phyloP scores from a whole-genome alignment of 805 yeast species.

The Kluyveromyces lactis region DNA sequence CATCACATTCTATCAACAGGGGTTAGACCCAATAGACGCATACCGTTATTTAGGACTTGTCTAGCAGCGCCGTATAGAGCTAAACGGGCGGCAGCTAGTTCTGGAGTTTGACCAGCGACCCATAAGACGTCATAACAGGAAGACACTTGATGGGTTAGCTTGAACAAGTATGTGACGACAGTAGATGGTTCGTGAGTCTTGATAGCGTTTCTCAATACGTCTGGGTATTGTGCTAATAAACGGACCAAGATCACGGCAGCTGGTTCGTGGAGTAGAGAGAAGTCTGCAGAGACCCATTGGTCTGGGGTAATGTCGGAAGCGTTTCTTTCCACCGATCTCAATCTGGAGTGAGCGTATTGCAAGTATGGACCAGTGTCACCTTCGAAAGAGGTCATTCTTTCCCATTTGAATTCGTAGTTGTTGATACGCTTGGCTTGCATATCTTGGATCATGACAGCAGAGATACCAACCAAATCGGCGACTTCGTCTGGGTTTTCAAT shows the following conservation, averaged over 20 bases:
- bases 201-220: constrained; percentile 71
- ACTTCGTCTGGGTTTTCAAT: constrained; percentile 89
- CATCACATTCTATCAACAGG: constrained; percentile 99
- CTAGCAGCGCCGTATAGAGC: constrained; percentile 87
- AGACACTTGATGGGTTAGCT: constrained; percentile 85
- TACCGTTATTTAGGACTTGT: constrained; percentile 83
- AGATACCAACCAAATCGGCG: constrained; percentile 91
- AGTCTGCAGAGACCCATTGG: constrained; percentile 43
- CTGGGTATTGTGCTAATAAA: constrained; percentile 83
- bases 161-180: constrained; percentile 86
- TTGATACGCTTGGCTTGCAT: constrained; percentile 96
- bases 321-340: constrained; percentile 89
- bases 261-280: constrained; percentile 57
- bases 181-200: constrained; percentile 90
- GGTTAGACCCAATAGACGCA: constrained; percentile 81
- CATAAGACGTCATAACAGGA: constrained; percentile 93
- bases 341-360: constrained; percentile 96
- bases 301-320: constrained; percentile 41
- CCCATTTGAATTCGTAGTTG: constrained; percentile 96
- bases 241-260: constrained; percentile 67
- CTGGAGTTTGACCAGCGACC: constrained; percentile 92
- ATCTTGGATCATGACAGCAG: constrained; percentile 98
- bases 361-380: constrained; percentile 99
- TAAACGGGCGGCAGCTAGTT: constrained; percentile 80
- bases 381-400: constrained; percentile 94